Base-by-base conservation (phyloP, 2,329 filamentous ascomycete species). In the Sclerotinia minor region DNA sequence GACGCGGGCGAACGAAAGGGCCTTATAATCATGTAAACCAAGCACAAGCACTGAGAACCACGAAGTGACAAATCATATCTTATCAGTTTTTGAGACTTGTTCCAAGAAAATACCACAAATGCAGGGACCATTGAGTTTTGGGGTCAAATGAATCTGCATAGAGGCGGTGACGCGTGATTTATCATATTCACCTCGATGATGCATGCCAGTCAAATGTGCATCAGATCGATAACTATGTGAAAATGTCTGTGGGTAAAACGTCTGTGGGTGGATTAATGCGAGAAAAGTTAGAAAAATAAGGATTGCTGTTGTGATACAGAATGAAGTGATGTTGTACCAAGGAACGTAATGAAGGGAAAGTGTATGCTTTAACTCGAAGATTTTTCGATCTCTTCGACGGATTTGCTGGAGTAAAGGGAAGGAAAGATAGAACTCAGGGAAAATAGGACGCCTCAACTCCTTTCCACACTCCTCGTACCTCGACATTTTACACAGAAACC, bases 151-250 rank as follows among this genome's bases (percentile, higher is more conserved):
- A 38, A 9, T n/a, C 21, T 61, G 58, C 58, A 49, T 38, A 26
- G 59, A 63, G 32, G 59, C 29, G n/a, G 59, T 50, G 59, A 38
- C 45, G 15, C 17, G 45, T 49, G 45, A 63, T 50, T 38, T 41
- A 63, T 61, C n/a, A 61, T 21, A 13, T 50, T 38, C 38, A 5
- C 15, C 17, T 38, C 29, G 59, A 61, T 61, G 59, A 50, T 38
- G 59, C 59, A 63, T 35, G 29, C 21, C 29, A 50, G 15, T 49
- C 44, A 49, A 61, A 26, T 26, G 9, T 41, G 59, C 45, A 63
- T n/a, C 4, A 38, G 3, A 15, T 26, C n/a, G 59, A 26, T 50
- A 35, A 13, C 29, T 24, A 26, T 63, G 24, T 63, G n/a, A 50
- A 21, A 50, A 19, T 50, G 0, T 50, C 45, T 50, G 45, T 38